A percentile compares a stretch with the other conserved stretches of the same genome.
Evolutionary conservation across 140 eudicot species (phyloP).

Genomic region (Eryngium alpinum): DNA sequence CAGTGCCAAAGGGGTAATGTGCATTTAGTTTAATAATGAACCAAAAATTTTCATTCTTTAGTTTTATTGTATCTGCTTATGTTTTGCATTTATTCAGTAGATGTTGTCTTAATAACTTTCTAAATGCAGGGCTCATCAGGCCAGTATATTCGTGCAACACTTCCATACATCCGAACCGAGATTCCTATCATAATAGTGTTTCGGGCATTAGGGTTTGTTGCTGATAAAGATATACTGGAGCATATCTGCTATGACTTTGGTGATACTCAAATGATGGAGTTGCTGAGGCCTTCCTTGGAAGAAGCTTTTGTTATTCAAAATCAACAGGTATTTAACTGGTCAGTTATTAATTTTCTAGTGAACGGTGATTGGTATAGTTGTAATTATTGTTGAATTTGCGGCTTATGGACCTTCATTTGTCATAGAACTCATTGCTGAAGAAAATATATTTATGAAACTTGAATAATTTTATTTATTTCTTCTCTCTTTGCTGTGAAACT

Average conservation of each 20-base stretch:
- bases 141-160: conserved; percentile 54
- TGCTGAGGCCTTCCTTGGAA: conserved; percentile 62
- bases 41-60: too few species aligned
- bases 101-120: neutral
- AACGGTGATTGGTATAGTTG: too few species aligned
- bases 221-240: conserved; percentile 64
- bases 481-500: too few species aligned
- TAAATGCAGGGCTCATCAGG: conserved; percentile 56
- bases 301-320: conserved; percentile 67
- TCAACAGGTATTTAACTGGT: conserved; percentile 58
- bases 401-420: too few species aligned
- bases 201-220: conserved; percentile 60
- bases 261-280: conserved; percentile 80
- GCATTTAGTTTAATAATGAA: too few species aligned
- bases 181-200: conserved; percentile 59
- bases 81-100: too few species aligned
- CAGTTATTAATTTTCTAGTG: too few species aligned
- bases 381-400: too few species aligned
- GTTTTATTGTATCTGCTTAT: too few species aligned
- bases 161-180: conserved; percentile 54
- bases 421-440: too few species aligned
- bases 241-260: conserved; percentile 56
- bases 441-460: too few species aligned
- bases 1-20: conserved; percentile 58
- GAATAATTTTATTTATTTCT: too few species aligned